phyloP scores from a whole-genome alignment of 345 rosid species.

The Adansonia digitata region DNA sequence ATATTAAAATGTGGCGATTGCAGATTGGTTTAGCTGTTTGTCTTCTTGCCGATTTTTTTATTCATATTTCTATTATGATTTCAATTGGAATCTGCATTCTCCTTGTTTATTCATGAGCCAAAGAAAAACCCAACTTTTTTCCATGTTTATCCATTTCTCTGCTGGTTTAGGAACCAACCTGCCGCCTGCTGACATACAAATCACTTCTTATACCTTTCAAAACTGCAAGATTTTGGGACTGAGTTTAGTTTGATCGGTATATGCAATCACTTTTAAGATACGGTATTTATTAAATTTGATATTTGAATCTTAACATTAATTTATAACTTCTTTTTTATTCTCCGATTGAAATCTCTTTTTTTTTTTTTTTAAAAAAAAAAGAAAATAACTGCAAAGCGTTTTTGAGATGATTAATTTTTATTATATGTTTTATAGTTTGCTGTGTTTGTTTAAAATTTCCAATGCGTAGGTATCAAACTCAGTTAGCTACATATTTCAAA shows the following conservation, averaged over 20 bases:
- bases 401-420: neutral
- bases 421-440: neutral
- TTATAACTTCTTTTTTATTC: no score
- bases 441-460: slow-evolving; percentile 6
- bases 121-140: slow-evolving; percentile 18
- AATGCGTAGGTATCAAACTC: slow-evolving; percentile 17
- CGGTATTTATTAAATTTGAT: no score
- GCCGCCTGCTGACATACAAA: neutral
- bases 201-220: slow-evolving; percentile 8
- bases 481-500: neutral
- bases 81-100: neutral
- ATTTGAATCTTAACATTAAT: no score
- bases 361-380: no score
- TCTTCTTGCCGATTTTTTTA: slow-evolving; percentile 23
- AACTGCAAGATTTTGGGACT: slow-evolving; percentile 17
- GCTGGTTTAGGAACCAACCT: slow-evolving; percentile 22
- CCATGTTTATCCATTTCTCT: slow-evolving; percentile 29
- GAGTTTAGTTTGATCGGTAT: no score
- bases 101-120: slow-evolving; percentile 35
- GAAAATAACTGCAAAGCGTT: no score
- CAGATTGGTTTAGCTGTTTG: slow-evolving; percentile 20
- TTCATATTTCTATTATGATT: neutral
- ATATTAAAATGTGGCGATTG: slow-evolving; percentile 9
- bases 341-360: no score
- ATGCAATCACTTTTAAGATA: no score